Base-by-base conservation (phyloP, 202 grass and related monocot species). In the Zoysia matrella region DNA sequence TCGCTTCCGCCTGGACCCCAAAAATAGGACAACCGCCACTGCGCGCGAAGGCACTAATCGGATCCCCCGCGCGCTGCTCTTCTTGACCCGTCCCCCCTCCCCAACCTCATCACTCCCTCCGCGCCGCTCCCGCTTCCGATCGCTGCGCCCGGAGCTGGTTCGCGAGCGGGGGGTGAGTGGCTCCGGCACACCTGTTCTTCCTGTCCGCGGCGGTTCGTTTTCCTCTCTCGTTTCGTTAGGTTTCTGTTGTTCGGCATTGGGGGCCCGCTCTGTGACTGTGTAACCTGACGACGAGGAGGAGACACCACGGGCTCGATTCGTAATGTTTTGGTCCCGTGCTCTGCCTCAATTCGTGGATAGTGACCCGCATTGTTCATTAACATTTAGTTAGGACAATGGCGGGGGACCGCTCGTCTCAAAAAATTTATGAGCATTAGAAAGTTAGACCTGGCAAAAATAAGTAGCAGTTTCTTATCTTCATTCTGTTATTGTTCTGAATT, bases 11-110 rank as follows among this genome's bases (percentile, higher is more conserved):
- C 0, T 40, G 3, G 60, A 18, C 11, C 50, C 49, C 30, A 18
- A 67, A 78, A 66, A 66, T 78, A 78, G 75, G 52, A 30, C 30
- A 5, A 16, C 58, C 10, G 36, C 60, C 12, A 0, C 11, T 14
- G 66, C 44, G 40, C 60, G 43, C 41, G 5, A 53, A 15, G 70
- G 60, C 40, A 13, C 50, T 48, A 75, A 40, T 82, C 81, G 81
- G 71, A 75, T 67, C 51, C 71, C 49, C 6, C 11, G 1, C 2
- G 2, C 47, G 6, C 47, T 14, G 15, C 30, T 8, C 14, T 0
- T 11, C 68, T 54, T 51, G 47, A 60, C 16, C 18, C 36, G 10
- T 55, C 55, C 8, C 13, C 3, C 1, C 5, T 4, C 3, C 75
- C 15, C 47, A 15, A 3, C 75, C 2, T 14, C 75, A 4, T 16